phyloP scores from a whole-genome alignment of 805 yeast genomes.

The Suhomyces xylopsoci region DNA sequence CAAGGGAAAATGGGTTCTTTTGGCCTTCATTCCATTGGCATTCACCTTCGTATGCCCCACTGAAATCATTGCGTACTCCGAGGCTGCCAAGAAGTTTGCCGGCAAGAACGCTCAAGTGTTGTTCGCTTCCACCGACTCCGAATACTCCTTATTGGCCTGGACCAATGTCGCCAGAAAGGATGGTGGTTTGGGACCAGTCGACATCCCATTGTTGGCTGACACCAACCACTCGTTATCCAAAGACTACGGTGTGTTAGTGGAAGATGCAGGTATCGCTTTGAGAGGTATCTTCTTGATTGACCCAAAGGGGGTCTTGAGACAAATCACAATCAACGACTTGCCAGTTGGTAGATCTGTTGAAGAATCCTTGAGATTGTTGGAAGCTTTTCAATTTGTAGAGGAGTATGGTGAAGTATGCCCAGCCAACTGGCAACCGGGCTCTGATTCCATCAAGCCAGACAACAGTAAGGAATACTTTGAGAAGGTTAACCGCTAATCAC shows the following conservation, averaged over 20 bases:
- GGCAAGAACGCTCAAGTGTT: slow-evolving; percentile 85
- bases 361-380: slow-evolving; percentile 94
- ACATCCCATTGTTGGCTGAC: slow-evolving; percentile 94
- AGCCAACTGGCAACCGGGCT: slow-evolving; percentile 93
- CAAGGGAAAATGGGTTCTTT: slow-evolving; percentile 96
- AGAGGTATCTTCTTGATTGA: slow-evolving; percentile 98
- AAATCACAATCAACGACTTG: slow-evolving; percentile 95
- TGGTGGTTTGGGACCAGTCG: slow-evolving; percentile 96
- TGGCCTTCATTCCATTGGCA: slow-evolving; percentile 97
- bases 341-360: slow-evolving; percentile 99
- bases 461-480: slow-evolving; percentile 85
- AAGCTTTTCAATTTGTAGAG: slow-evolving; percentile 99
- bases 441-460: slow-evolving; percentile 85
- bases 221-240: slow-evolving; percentile 91
- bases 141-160: slow-evolving; percentile 97
- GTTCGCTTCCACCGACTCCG: slow-evolving; percentile 98
- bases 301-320: slow-evolving; percentile 93
- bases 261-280: slow-evolving; percentile 94
- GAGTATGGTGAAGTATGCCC: slow-evolving; percentile 99
- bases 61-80: slow-evolving; percentile 97
- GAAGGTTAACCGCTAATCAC: slow-evolving; percentile 46
- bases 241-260: slow-evolving; percentile 96
- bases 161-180: slow-evolving; percentile 94
- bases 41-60: slow-evolving; percentile 99
- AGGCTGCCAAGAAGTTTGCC: slow-evolving; percentile 85